Evolutionary conservation across 148 eudicot species (phyloP), one percentile per base, ranked within the genome.

Genomic region (Polygonum maritimum): DNA sequence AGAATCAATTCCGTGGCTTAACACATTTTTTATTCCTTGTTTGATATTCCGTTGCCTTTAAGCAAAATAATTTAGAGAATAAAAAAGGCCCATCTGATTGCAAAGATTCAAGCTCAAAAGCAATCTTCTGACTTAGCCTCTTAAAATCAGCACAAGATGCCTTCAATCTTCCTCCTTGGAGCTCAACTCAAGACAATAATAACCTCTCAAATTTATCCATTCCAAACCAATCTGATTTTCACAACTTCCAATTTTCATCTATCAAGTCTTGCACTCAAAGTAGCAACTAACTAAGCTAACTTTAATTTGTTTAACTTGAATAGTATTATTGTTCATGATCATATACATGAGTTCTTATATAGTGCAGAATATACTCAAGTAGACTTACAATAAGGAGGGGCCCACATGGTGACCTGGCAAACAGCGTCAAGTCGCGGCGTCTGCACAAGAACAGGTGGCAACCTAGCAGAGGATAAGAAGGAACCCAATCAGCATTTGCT

Each of bases 341-440:
- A 44, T 44, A 44, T 26, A 26, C 31, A 44, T 26, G 67, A 60
- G 36, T 22, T 26, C 31, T 26, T 26, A 26, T 60, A 14, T 67
- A 67, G 71, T 67, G 71, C 71, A 67, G 71, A 67, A 67, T 67
- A 67, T 67, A 15, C 71, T 36, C 7, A 31, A 3, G 16, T 40
- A 18, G 38, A 4, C 16, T 12, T 4, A 11, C 69, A 31, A 6
- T 31, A 31, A 13, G 12, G 2, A 0, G 14, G 75, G 35, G 16
- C 54, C 75, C 75, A 72, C 75, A 72, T 48, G 75, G 33, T 72
- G 75, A 48, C 75, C 45, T 72, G 75, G 75, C 75, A 72, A 72
- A 72, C 75, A 21, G 49, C 75, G 75, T 48, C 75, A 72, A 72
- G 71, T 72, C 75, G 35, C 75, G 52, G 16, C 49, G 54, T 44